Evolutionary conservation across 1,284 basidiomycete species (phyloP), one percentile per base, ranked within the genome.

Genomic region (Psilocybe mexicana): DNA sequence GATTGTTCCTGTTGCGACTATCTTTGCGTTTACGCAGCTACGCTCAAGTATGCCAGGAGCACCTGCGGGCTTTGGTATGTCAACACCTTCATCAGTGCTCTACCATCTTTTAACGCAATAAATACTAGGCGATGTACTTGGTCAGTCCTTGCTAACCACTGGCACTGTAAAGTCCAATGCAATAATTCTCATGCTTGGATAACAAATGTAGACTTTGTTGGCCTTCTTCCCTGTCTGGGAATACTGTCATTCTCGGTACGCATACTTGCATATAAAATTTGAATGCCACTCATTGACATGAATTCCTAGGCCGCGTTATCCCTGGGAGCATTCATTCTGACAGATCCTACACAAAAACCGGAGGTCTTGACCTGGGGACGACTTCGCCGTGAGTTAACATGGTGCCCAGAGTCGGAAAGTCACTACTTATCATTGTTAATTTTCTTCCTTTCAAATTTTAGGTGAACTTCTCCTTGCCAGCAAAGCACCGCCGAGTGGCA

Each of bases 31-130:
- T n/a, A 48, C 46, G 0, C 46, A 48, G 28, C 25, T 48, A 26
- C 46, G 46, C n/a, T 7, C 46, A 14, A 48, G 46, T 23, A 48
- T 48, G 46, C 46, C 46, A 33, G 46, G 46, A 11, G 46, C 46
- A 10, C 46, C 46, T 8, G 28, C 28, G 6, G 46, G 46, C 2
- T 48, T 48, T 35, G 46, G 46, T 48, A n/a, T 2, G 46, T 48
- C 30, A n/a, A 36, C 35, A 6, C 35, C 12, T 6, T 7, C 35
- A 1, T 12, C 12, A 36, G 12, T 36, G 6, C 35, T 7, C 35
- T 12, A 36, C 35, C 12, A 12, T 36, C 6, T 36, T 36, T 36
- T 36, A 18, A 6, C 35, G 35, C 12, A 36, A 14, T 4, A 12
- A 40, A 12, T 12, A 40, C 6, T n/a, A 40, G 38, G 38, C 4